phyloP scores from a whole-genome alignment of 2,329 filamentous ascomycete genomes.

The Microdochium trichocladiopsis region DNA sequence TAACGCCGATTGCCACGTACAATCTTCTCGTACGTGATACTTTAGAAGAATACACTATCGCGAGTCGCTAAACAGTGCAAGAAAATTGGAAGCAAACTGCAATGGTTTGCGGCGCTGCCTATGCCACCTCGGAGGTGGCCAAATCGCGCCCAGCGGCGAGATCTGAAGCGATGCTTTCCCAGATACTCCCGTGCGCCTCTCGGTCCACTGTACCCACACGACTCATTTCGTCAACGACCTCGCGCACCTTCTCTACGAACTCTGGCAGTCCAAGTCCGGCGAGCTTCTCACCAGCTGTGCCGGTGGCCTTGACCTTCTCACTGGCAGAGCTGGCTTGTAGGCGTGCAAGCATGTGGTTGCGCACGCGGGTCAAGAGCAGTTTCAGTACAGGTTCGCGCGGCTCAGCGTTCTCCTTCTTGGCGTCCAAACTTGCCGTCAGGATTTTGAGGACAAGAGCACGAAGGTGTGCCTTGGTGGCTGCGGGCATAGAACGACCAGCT shows the following conservation, averaged over 20 bases:
- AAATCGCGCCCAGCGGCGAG: neutral
- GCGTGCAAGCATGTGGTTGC: conserved; percentile 58
- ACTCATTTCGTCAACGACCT: conserved; percentile 61
- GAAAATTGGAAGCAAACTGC: too few relatives aligned
- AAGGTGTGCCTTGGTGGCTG: conserved; percentile 52
- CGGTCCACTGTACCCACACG: conserved; percentile 61
- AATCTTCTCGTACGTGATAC: too few relatives aligned
- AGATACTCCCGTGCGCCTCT: conserved; percentile 62
- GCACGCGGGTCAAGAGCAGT: conserved; percentile 60
- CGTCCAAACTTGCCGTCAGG: conserved; percentile 40
- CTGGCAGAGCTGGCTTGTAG: conserved; percentile 59
- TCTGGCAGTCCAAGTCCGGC: conserved; percentile 65
- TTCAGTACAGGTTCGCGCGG: conserved; percentile 53
- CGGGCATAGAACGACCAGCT: conserved; percentile 55
- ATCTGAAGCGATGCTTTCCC: conserved; percentile 50
- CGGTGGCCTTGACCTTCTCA: conserved; percentile 64
- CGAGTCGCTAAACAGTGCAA: too few relatives aligned
- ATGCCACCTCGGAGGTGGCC: neutral
- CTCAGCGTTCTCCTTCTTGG: conserved; percentile 30
- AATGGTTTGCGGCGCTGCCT: too few relatives aligned
- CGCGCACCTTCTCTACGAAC: conserved; percentile 62
- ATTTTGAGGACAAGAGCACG: conserved; percentile 51
- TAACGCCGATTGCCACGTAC: too few relatives aligned
- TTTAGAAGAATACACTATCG: too few relatives aligned
- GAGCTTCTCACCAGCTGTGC: conserved; percentile 61